Percentiles rank a stretch among this genome's conserved stretches.
phyloP scores from a whole-genome alignment of 192 early-diverging fungal genomes.

The Linnemannia hyalina region DNA sequence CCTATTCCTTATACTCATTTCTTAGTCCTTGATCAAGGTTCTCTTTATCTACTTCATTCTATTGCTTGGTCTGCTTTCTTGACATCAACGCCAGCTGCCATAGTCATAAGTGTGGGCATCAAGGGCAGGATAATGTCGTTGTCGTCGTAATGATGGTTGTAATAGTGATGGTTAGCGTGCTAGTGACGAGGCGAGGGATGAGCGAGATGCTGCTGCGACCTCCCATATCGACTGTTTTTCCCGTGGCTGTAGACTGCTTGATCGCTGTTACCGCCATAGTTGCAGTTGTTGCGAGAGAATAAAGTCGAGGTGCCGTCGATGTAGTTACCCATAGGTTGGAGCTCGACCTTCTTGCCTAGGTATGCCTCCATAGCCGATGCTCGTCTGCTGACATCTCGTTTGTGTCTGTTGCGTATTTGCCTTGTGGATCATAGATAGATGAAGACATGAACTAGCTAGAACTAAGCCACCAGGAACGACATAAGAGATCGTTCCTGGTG shows the following conservation, averaged over 20 bases:
- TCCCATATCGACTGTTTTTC: not conserved
- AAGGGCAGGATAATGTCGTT: not conserved
- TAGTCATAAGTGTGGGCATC: not conserved
- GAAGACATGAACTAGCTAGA: no score
- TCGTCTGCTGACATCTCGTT: not conserved
- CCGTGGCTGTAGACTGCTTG: not conserved
- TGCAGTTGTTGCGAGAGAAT: not conserved
- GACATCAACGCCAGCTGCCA: not conserved
- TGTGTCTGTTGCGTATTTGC: no score
- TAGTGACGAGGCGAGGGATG: not conserved
- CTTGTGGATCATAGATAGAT: no score
- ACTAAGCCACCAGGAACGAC: no score
- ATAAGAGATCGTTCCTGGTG: no score
- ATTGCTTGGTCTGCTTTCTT: no score
- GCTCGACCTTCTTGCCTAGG: not conserved
- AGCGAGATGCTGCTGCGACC: not conserved
- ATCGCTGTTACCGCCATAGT: not conserved
- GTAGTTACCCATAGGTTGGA: not conserved
- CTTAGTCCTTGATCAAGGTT: no score
- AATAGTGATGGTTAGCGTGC: not conserved
- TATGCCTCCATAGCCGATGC: constrained; percentile 1
- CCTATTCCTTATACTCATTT: no score
- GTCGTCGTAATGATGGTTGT: not conserved
- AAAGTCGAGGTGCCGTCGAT: not conserved
- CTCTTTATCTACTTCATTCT: no score